Evolutionary conservation across 2,329 filamentous ascomycete genomes (phyloP).

Genomic region (Stagonosporopsis tanaceti): DNA sequence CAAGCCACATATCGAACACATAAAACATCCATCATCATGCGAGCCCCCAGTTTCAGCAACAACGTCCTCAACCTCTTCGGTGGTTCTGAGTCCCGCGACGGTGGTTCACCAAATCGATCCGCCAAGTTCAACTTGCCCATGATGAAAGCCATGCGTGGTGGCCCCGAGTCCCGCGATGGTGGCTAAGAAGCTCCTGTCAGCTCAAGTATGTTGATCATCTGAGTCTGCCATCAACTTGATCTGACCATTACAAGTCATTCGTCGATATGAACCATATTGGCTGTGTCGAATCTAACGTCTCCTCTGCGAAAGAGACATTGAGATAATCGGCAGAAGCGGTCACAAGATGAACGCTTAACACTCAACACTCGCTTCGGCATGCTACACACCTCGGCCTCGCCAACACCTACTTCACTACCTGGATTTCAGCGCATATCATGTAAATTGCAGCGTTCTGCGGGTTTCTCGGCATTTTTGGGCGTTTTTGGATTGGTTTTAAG

Average conservation of each 20-base stretch:
- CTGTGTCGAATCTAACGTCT: constrained; percentile 1
- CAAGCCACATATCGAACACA: constrained; percentile 26
- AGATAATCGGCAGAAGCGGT: constrained; percentile 1
- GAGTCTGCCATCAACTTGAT: constrained; percentile 1
- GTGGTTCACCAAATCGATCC: constrained; percentile 41
- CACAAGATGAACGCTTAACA: neutral
- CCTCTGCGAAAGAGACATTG: neutral
- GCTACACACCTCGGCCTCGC: constrained; percentile 4
- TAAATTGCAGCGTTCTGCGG: constrained; percentile 17
- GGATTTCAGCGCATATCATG: constrained; percentile 6
- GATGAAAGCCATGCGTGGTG: constrained; percentile 26
- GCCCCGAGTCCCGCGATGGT: constrained; percentile 41
- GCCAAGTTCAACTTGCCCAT: constrained; percentile 26
- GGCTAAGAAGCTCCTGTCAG: constrained; percentile 31
- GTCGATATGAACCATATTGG: constrained; percentile 4
- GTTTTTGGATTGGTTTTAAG: constrained; percentile 21
- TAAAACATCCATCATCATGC: constrained; percentile 11
- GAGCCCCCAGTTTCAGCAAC: constrained; percentile 18
- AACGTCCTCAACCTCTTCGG: constrained; percentile 25
- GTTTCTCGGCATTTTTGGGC: constrained; percentile 22
- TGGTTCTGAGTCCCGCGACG: constrained; percentile 38
- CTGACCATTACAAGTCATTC: constrained; percentile 25
- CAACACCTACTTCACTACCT: constrained; percentile 1
- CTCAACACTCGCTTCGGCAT: constrained; percentile 11
- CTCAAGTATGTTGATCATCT: constrained; percentile 17